Conservation (phyloP, 2,329 filamentous ascomycete species). For the Monilinia fructicola region DNA sequence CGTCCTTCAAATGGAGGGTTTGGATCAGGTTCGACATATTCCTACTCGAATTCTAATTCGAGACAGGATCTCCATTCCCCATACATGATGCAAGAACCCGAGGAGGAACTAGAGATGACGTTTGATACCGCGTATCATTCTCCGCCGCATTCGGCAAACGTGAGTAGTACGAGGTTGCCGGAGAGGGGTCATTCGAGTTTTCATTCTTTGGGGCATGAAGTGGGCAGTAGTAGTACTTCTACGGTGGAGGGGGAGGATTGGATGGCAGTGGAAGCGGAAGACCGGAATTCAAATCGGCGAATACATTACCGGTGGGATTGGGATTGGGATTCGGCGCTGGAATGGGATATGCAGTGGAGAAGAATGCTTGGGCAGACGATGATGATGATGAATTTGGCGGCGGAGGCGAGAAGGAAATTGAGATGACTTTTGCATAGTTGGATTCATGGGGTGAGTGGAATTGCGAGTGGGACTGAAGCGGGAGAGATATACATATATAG, state of each 20-base stretch:
- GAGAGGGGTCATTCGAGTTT: conserved; percentile 7
- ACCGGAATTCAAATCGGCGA: conserved; percentile 47
- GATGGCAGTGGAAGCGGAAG: conserved; percentile 31
- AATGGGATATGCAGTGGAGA: conserved; percentile 28
- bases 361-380: conserved; percentile 70
- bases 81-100: conserved; percentile 31
- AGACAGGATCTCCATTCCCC: conserved; percentile 17
- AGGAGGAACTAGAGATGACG: conserved; percentile 63
- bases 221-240: background rate
- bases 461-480: background rate
- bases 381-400: conserved; percentile 71
- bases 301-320: conserved; percentile 44
- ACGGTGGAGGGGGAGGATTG: conserved; percentile 8
- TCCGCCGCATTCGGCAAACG: conserved; percentile 28
- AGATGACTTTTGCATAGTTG: conserved; percentile 68
- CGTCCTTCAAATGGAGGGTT: conserved; percentile 23
- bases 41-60: conserved; percentile 20
- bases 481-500: background rate
- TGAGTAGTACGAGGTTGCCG: conserved; percentile 22
- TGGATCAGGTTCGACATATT: conserved; percentile 6
- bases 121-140: conserved; percentile 61
- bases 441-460: background rate
- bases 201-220: conserved; percentile 3
- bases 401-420: conserved; percentile 71
- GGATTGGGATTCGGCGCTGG: conserved; percentile 18